Base-by-base conservation (phyloP, 2,329 filamentous ascomycete genomes). In the Fusarium xylarioides region DNA sequence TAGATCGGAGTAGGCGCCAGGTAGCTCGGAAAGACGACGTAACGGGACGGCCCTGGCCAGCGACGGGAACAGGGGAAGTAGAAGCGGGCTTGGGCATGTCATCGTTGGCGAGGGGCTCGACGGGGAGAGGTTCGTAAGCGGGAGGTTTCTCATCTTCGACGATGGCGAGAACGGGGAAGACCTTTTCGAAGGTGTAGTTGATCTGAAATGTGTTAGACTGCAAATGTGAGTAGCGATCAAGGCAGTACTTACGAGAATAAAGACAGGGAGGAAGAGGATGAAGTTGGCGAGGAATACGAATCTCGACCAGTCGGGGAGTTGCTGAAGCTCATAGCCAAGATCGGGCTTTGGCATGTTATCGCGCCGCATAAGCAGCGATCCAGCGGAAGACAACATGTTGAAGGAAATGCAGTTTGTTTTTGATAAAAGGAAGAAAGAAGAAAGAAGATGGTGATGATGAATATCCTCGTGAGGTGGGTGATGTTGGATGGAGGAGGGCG, bases 81-180 rank as follows among this genome's bases (percentile, higher is more conserved):
- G 67, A 74, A 14, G 80, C 79, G 68, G 81, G 80, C 74, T 83
- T 80, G 66, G 81, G 76, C 75, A 68, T 67, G 60, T 47, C 66
- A 28, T 56, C 78, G 72, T 72, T 71, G 68, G 70, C 43, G 50
- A 90, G 78, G 50, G 86, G 83, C 67, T 88, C 83, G 76, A 85
- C 80, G 49, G 85, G 79, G 50, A 90, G 79, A 57, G 87, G 84
- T 63, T 88, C 85, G 81, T 90, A 90, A 34, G 84, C 83, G 10
- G 88, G 87, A 55, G 87, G 86, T 59, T 85, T 85, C 57, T 89
- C 87, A 80, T 90, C 86, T 76, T 90, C 88, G 74, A 90, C 81
- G 70, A 89, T 89, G 79, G 88, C 86, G 68, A 90, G 84, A 61
- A 86, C 84, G 49, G 87, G 85, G 77, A 86, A 88, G 76, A 90